phyloP scores from a whole-genome alignment of 129 eudicot species.

The Saussurea involucrata region DNA sequence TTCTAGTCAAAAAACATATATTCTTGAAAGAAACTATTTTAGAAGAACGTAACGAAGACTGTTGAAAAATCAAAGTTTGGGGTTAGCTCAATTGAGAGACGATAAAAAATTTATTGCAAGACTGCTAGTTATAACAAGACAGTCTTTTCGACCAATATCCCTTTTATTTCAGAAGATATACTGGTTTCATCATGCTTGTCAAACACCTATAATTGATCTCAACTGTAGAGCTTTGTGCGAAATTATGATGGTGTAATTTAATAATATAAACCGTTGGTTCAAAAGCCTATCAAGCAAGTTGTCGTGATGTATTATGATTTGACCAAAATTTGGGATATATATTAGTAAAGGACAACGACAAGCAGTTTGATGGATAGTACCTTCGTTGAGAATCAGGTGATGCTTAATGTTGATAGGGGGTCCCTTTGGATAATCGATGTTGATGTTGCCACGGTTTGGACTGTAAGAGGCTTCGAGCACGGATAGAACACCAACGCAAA shows the following conservation, averaged over 20 bases:
- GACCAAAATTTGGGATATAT: not conserved
- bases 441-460: not conserved
- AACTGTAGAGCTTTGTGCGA: not conserved
- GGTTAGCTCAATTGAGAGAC: not conserved
- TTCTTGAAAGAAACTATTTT: too few species aligned
- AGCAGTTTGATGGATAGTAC: conserved; percentile 7
- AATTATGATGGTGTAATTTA: not conserved
- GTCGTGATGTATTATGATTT: not conserved
- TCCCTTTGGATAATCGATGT: not conserved
- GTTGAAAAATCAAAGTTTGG: too few species aligned
- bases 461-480: not conserved
- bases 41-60: too few species aligned
- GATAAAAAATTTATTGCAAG: too few species aligned
- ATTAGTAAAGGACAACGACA: not conserved
- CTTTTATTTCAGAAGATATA: not conserved
- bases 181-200: not conserved
- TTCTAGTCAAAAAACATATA: too few species aligned
- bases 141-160: not conserved
- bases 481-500: not conserved
- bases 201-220: not conserved
- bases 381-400: conserved; percentile 4
- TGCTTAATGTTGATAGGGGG: not conserved
- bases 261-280: not conserved
- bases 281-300: not conserved
- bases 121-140: too few species aligned